Evolutionary conservation across 441 rosid species (phyloP).

Genomic region (Gossypium trilobum): DNA sequence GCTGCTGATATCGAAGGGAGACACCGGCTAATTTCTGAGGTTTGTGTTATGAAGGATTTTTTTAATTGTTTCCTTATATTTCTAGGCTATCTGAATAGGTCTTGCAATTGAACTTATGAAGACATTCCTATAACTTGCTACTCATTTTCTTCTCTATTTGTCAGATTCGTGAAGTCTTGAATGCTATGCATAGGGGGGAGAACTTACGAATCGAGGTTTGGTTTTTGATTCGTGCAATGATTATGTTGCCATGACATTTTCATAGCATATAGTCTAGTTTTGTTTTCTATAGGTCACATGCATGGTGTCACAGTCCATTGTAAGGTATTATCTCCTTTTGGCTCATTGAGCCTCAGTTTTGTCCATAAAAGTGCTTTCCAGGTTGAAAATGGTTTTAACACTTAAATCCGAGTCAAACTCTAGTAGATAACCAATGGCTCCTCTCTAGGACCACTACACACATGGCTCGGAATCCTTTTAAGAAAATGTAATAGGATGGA

Average conservation of each 20-base stretch:
- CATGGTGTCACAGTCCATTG: too few relatives aligned
- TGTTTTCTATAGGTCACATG: too few relatives aligned
- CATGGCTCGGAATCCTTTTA: background rate
- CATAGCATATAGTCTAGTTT: background rate
- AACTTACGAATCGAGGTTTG: slow-evolving; percentile 65
- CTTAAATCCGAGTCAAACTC: too few relatives aligned
- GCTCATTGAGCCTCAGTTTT: too few relatives aligned
- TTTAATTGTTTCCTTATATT: background rate
- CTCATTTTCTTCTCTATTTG: slow-evolving; percentile 18
- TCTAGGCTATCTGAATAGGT: too few relatives aligned
- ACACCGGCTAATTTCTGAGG: slow-evolving; percentile 67
- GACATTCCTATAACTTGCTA: background rate
- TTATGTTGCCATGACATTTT: background rate
- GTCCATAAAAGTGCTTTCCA: too few relatives aligned
- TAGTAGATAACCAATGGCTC: too few relatives aligned
- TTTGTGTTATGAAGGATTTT: slow-evolving; percentile 19
- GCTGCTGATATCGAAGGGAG: slow-evolving; percentile 66
- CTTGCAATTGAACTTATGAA: background rate
- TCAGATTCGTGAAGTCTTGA: slow-evolving; percentile 76
- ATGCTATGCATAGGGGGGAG: slow-evolving; percentile 72
- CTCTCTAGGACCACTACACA: too few relatives aligned
- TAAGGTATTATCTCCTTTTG: too few relatives aligned
- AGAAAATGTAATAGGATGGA: background rate
- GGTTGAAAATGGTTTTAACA: too few relatives aligned
- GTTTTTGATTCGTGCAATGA: slow-evolving; percentile 18